Evolutionary conservation across 495 filamentous ascomycete species (phyloP).

Genomic region (Penicillium coprophilum): DNA sequence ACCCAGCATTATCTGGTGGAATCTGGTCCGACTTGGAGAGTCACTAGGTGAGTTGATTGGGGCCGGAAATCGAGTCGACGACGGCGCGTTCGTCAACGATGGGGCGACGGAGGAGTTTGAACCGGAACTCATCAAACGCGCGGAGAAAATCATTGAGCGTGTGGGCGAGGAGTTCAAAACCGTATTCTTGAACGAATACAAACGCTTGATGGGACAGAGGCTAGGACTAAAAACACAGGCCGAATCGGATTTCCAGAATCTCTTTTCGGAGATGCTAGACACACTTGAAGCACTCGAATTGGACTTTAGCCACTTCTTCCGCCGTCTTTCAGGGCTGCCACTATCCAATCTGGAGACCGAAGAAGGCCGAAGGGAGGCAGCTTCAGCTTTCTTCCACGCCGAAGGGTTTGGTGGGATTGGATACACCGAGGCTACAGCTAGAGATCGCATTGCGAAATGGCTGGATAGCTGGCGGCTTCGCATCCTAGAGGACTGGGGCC

Average conservation of each 20-base stretch:
- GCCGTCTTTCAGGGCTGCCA: conserved; percentile 61
- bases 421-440: conserved; percentile 58
- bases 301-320: conserved; percentile 92
- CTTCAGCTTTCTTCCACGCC: conserved; percentile 67
- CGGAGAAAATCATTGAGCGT: conserved; percentile 75
- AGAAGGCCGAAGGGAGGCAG: conserved; percentile 54
- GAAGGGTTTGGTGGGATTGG: conserved; percentile 59
- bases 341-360: conserved; percentile 60
- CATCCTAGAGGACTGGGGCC: conserved; percentile 68
- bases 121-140: conserved; percentile 68
- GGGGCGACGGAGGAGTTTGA: conserved; percentile 69
- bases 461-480: conserved; percentile 68
- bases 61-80: conserved; percentile 65
- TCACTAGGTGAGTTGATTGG: conserved; percentile 87
- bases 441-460: conserved; percentile 69
- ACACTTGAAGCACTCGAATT: conserved; percentile 74
- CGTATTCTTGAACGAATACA: conserved; percentile 85
- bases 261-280: conserved; percentile 81
- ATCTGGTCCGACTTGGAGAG: conserved; percentile 88
- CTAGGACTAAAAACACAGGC: conserved; percentile 68
- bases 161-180: conserved; percentile 82
- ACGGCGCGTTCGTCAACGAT: conserved; percentile 62
- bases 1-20: conserved; percentile 98
- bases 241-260: conserved; percentile 69
- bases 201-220: conserved; percentile 70